phyloP scores from a whole-genome alignment of 1,284 basidiomycete genomes.

The Sporisorium sorghi region DNA sequence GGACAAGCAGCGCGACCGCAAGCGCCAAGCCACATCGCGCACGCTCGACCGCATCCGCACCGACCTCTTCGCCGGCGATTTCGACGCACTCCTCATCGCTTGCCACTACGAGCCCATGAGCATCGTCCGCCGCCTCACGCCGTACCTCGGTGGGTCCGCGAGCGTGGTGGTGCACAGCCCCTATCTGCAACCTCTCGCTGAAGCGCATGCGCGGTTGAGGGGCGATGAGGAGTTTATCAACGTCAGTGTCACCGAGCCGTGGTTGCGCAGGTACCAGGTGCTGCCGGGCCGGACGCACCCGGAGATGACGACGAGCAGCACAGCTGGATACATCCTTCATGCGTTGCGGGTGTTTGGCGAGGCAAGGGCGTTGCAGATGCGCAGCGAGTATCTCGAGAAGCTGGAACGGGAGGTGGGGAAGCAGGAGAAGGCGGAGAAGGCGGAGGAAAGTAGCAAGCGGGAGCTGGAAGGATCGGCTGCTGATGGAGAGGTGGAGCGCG shows the following conservation, averaged over 20 bases:
- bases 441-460: constrained; percentile 4
- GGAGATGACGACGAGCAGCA: constrained; percentile 88
- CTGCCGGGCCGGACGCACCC: constrained; percentile 96
- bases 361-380: constrained; percentile 33
- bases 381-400: constrained; percentile 15
- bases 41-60: constrained; percentile 73
- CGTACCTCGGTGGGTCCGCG: constrained; percentile 85
- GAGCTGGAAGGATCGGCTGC: constrained; percentile 12
- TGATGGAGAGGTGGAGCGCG: constrained; percentile 16
- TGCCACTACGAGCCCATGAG: constrained; percentile 88
- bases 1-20: constrained; percentile 44
- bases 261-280: constrained; percentile 90
- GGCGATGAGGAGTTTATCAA: constrained; percentile 78
- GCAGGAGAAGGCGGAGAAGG: not conserved
- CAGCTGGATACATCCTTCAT: constrained; percentile 88
- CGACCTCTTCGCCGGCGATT: constrained; percentile 84
- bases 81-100: constrained; percentile 77
- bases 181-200: constrained; percentile 78
- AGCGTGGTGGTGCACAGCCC: constrained; percentile 88
- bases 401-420: constrained; percentile 6
- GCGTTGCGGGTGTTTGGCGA: constrained; percentile 77
- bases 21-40: constrained; percentile 46
- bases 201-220: constrained; percentile 81
- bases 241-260: constrained; percentile 86
- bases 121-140: constrained; percentile 79